These are phyloP conservation scores for Diddensiella transvaalensis DNA, from an alignment of 805 yeast genomes.

Conservation along the genomic window DNA sequence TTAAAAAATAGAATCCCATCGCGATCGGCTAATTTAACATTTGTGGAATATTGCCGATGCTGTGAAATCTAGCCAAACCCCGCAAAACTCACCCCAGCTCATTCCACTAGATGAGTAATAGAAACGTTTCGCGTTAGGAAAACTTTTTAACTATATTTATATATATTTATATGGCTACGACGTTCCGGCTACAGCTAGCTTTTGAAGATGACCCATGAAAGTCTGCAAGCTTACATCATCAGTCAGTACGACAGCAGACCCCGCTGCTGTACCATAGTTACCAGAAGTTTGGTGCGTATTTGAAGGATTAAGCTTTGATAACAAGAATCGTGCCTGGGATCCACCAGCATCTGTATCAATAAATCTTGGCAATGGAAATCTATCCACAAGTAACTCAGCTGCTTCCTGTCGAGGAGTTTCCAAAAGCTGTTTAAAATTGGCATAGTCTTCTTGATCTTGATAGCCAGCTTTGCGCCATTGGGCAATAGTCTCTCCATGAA, in stretches of 20 bases:
- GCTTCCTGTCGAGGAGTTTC: constrained; percentile 92
- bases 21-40: too few relatives aligned
- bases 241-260: constrained; percentile 81
- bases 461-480: constrained; percentile 95
- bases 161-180: constrained; percentile 9
- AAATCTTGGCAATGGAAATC: constrained; percentile 97
- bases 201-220: constrained; percentile 91
- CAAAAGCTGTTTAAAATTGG: constrained; percentile 77
- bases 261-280: constrained; percentile 47
- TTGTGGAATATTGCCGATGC: too few relatives aligned
- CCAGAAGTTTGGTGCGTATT: constrained; percentile 66
- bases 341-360: constrained; percentile 98
- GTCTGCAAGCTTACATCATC: constrained; percentile 95
- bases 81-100: too few relatives aligned
- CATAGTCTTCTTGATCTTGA: constrained; percentile 87
- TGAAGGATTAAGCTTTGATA: constrained; percentile 92
- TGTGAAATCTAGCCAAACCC: too few relatives aligned
- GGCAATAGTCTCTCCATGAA: constrained; percentile 92
- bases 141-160: neutral
- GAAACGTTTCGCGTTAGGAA: neutral
- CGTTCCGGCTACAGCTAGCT: constrained; percentile 66
- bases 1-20: too few relatives aligned
- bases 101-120: constrained; percentile 11
- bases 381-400: constrained; percentile 80
- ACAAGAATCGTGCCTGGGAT: constrained; percentile 94